Evolutionary conservation across 345 rosid species (phyloP).

Genomic region (Mallotus nudiflorus): DNA sequence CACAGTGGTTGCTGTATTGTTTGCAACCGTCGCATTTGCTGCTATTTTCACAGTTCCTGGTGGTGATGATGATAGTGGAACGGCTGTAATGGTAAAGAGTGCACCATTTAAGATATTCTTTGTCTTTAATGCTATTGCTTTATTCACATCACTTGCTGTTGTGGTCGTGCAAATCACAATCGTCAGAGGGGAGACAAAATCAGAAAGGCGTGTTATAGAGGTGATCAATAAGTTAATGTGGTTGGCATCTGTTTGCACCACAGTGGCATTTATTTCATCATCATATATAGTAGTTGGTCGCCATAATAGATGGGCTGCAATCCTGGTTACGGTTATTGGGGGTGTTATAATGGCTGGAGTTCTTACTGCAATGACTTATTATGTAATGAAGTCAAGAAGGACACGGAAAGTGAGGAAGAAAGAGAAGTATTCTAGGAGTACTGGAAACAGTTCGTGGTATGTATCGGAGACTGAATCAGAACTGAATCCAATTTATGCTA

Average conservation of each 20-base stretch:
- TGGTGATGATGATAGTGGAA: slow-evolving; percentile 57
- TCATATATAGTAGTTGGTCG: slow-evolving; percentile 85
- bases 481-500: slow-evolving; percentile 72
- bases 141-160: slow-evolving; percentile 86
- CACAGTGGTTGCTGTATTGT: slow-evolving; percentile 85
- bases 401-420: slow-evolving; percentile 54
- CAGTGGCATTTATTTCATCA: slow-evolving; percentile 71
- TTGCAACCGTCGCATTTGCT: slow-evolving; percentile 93
- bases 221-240: slow-evolving; percentile 93
- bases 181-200: slow-evolving; percentile 78
- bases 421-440: slow-evolving; percentile 42
- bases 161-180: slow-evolving; percentile 90
- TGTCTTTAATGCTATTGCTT: slow-evolving; percentile 66
- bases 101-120: slow-evolving; percentile 68
- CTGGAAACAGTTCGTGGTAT: slow-evolving; percentile 29
- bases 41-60: slow-evolving; percentile 88
- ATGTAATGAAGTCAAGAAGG: slow-evolving; percentile 65
- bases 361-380: slow-evolving; percentile 73
- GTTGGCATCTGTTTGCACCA: slow-evolving; percentile 89
- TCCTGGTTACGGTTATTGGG: slow-evolving; percentile 71
- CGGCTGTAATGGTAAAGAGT: slow-evolving; percentile 49
- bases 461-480: slow-evolving; percentile 63
- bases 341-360: slow-evolving; percentile 68
- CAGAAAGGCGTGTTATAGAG: slow-evolving; percentile 77
- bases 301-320: slow-evolving; percentile 68